A percentile compares a stretch with the other conserved stretches of the same genome.
These are phyloP conservation scores for Hamamelis virginiana DNA, from an alignment of 164 flowering plant genomes.

Conservation along the genomic window DNA sequence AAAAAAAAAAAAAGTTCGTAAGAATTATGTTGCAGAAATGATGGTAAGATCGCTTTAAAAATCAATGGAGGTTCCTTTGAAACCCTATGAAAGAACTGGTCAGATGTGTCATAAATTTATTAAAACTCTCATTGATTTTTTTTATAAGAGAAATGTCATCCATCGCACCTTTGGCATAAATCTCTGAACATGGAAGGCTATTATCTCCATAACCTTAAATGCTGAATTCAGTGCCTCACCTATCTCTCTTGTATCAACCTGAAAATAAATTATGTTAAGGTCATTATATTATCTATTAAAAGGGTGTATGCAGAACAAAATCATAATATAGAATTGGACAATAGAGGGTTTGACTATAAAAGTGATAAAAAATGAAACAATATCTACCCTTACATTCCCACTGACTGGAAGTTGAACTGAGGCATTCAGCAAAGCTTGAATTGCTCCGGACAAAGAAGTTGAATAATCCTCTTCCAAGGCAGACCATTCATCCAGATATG, in stretches of 20 bases:
- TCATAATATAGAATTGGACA: not conserved
- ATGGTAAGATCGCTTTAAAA: not conserved
- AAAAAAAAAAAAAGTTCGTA: too few relatives aligned
- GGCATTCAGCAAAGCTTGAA: conserved; percentile 59
- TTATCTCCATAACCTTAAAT: conserved; percentile 43
- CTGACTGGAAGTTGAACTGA: conserved; percentile 54
- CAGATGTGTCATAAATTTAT: too few relatives aligned
- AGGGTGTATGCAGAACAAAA: not conserved
- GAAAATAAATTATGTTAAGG: conserved; percentile 8
- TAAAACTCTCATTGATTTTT: not conserved
- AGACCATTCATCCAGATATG: conserved; percentile 70
- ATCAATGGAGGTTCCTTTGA: not conserved
- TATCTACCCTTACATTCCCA: conserved; percentile 57
- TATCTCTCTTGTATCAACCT: conserved; percentile 59
- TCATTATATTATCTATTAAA: not conserved
- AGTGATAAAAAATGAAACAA: not conserved
- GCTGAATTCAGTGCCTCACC: conserved; percentile 59
- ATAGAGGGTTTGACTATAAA: conserved; percentile 24
- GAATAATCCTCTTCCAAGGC: conserved; percentile 57
- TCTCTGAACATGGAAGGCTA: conserved; percentile 36
- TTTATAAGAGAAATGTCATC: not conserved
- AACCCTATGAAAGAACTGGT: not conserved
- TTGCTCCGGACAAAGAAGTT: conserved; percentile 48
- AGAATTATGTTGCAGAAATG: too few relatives aligned
- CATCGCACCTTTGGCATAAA: conserved; percentile 55